These are phyloP conservation scores for Magnusiomyces tetraspermus DNA, from an alignment of 1,139 yeast species.

Conservation along the genomic window DNA sequence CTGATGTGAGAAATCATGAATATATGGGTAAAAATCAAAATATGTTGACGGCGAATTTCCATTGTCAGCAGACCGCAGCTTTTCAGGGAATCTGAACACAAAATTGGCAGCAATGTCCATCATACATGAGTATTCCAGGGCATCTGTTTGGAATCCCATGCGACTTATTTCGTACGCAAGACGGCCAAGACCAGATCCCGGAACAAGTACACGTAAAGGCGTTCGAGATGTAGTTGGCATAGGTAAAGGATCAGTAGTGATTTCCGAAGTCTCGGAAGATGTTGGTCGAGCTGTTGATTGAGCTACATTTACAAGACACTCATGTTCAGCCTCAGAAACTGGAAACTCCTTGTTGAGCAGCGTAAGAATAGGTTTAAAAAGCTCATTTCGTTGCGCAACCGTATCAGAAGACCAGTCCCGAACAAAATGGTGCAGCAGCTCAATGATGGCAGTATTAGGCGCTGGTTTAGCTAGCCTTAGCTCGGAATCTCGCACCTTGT, in stretches of 20 bases:
- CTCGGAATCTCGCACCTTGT: slow-evolving; percentile 40
- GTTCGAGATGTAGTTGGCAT: background rate
- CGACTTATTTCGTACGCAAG: slow-evolving; percentile 53
- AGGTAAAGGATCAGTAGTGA: background rate
- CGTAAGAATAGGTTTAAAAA: slow-evolving; percentile 41
- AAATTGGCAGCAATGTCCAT: slow-evolving; percentile 65
- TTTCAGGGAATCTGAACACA: slow-evolving; percentile 30
- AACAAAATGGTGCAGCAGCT: slow-evolving; percentile 60
- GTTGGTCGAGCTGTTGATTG: slow-evolving; percentile 11
- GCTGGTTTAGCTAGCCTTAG: slow-evolving; percentile 23
- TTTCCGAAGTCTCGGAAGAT: background rate
- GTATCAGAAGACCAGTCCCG: slow-evolving; percentile 59
- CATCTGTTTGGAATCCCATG: slow-evolving; percentile 43
- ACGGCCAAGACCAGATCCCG: slow-evolving; percentile 75
- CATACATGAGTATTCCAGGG: slow-evolving; percentile 62
- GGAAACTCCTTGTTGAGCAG: slow-evolving; percentile 32
- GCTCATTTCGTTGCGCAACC: slow-evolving; percentile 42
- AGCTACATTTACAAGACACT: background rate
- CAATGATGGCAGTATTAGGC: slow-evolving; percentile 49
- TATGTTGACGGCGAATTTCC: slow-evolving; percentile 9
- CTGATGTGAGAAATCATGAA: slow-evolving; percentile 68
- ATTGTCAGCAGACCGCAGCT: background rate
- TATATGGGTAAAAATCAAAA: slow-evolving; percentile 43
- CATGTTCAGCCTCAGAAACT: slow-evolving; percentile 7
- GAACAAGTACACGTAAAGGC: slow-evolving; percentile 48